Evolutionary conservation across 2,329 filamentous ascomycete genomes (phyloP), one percentile per base, ranked within the genome.

Genomic region (Talaromyces atroroseus): DNA sequence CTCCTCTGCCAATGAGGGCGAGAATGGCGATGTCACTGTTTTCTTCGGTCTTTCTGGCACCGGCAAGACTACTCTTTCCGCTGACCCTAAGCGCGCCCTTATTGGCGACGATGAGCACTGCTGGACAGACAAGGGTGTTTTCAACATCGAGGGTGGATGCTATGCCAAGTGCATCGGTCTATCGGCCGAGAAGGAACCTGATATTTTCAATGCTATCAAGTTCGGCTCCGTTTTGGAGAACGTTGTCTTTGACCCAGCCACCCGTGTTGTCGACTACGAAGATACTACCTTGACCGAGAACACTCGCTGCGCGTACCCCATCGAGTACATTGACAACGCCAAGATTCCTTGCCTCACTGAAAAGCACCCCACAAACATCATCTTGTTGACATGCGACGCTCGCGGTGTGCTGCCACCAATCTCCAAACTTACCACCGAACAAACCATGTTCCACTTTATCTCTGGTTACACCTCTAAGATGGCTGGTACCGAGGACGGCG

Each of bases 381-480:
- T 99, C 71, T 88, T 99, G 66, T 86, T 99, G 66, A 99, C 94
- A 61, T 99, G 94, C 80, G 94, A 99, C 69, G 94, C 94, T 59
- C 90, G 94, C 65, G 94, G 94, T 80, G 94, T 99, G 50, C 86
- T 99, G 56, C 94, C 94, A 57, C 94, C 94, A 49, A 97, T 99
- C 78, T 96, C 91, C 68, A 97, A 97, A 83, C 88, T 99, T 73
- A 86, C 88, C 81, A 84, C 88, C 63, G 85, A 90, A 68, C 94
- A 97, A 80, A 96, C 91, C 75, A 97, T 99, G 92, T 99, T 97
- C 87, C 94, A 99, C 83, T 99, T 99, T 86, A 99, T 99, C 78
- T 95, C 90, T 18, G 94, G 94, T 67, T 99, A 99, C 83, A 99
- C 94, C 62, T 97, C 92, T 72, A 99, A 99, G 87, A 99, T 99